A percentile compares a stretch with the other conserved stretches of the same genome.
These are phyloP conservation scores for Collybia sp. DNA, from an alignment of 768 basidiomycete genomes.

Conservation along the genomic window DNA sequence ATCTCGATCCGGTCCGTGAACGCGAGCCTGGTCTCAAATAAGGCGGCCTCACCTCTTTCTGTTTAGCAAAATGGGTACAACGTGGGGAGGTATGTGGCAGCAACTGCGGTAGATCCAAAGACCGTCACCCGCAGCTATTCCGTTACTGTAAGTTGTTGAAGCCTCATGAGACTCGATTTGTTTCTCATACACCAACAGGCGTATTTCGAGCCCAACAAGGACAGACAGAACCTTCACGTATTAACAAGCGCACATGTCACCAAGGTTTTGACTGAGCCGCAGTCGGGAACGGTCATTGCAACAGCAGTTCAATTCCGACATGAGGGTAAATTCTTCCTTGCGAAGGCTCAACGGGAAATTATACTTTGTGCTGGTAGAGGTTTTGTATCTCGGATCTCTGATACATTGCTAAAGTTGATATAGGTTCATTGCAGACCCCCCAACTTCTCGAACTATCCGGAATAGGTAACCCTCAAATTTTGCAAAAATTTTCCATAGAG, in stretches of 20 bases:
- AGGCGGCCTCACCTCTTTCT: too few species aligned
- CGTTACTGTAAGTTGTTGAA: neutral
- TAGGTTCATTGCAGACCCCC: slow-evolving; percentile 14
- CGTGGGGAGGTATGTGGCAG: too few species aligned
- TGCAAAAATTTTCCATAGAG: slow-evolving; percentile 17
- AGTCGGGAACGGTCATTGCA: slow-evolving; percentile 8
- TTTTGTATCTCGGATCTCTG: neutral
- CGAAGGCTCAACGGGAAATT: slow-evolving; percentile 12
- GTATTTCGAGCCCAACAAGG: neutral
- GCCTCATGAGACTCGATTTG: neutral
- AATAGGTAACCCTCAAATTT: slow-evolving; percentile 17
- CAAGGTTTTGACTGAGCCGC: slow-evolving; percentile 9
- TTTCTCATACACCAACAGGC: neutral
- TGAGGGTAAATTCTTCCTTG: slow-evolving; percentile 4
- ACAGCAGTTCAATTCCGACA: slow-evolving; percentile 2
- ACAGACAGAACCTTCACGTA: slow-evolving; percentile 16
- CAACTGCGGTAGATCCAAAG: slow-evolving; percentile 13
- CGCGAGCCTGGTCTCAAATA: too few species aligned
- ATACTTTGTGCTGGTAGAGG: slow-evolving; percentile 17
- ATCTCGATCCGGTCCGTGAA: too few species aligned
- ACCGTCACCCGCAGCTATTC: slow-evolving; percentile 18
- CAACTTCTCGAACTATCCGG: slow-evolving; percentile 30
- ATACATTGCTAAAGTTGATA: neutral
- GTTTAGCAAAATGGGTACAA: too few species aligned
- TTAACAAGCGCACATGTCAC: slow-evolving; percentile 19